These are phyloP conservation scores for Metschnikowia drakensbergensis DNA, from an alignment of 805 yeast genomes.

Conservation along the genomic window DNA sequence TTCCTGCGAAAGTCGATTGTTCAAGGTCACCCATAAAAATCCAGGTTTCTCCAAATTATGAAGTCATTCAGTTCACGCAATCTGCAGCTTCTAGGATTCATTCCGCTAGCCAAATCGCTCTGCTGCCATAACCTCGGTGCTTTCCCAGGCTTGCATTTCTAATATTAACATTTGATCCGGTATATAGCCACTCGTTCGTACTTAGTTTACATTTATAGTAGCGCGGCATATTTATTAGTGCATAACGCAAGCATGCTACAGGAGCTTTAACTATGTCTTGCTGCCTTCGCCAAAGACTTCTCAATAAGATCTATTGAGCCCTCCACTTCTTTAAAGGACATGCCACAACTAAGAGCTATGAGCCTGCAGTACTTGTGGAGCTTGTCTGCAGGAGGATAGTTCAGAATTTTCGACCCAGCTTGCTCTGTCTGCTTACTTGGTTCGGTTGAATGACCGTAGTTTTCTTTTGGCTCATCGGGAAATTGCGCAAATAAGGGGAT, in stretches of 20 bases:
- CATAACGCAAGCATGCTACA: neutral
- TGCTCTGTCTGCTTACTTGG: neutral
- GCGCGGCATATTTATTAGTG: neutral
- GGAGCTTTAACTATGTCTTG: constrained; percentile 2
- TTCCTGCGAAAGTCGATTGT: neutral
- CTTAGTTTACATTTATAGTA: neutral
- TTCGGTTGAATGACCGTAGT: constrained; percentile 2
- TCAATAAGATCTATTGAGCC: constrained; percentile 41
- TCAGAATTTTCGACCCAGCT: constrained; percentile 19
- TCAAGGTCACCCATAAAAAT: neutral
- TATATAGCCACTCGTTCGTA: neutral
- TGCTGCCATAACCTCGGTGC: neutral
- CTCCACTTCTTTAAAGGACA: constrained; percentile 39
- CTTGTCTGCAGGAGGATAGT: constrained; percentile 29
- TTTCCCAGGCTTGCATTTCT: neutral
- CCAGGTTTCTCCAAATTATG: neutral
- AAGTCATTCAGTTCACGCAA: neutral
- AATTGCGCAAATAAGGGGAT: constrained; percentile 18
- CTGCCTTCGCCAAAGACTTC: constrained; percentile 31
- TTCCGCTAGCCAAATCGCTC: neutral
- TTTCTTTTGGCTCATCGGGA: constrained; percentile 20
- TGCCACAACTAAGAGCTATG: constrained; percentile 41
- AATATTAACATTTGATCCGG: neutral
- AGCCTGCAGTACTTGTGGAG: constrained; percentile 39
- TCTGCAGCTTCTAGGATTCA: no score